phyloP scores from a whole-genome alignment of 257 asterid species.

The Solanum acaule region DNA sequence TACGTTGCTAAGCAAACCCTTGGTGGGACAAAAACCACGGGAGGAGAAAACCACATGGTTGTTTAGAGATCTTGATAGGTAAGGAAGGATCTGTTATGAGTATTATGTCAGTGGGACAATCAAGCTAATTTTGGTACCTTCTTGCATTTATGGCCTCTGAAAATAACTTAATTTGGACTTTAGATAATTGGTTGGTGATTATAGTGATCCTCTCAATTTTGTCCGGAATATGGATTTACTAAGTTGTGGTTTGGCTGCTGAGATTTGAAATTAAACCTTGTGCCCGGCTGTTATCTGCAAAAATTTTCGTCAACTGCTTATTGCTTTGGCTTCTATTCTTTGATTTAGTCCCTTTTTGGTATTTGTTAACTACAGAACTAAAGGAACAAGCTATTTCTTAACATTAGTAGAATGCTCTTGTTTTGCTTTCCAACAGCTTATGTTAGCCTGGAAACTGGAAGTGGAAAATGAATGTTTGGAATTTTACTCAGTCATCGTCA shows the following conservation, averaged over 20 bases:
- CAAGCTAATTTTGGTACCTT: not conserved
- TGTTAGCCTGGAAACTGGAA: not conserved
- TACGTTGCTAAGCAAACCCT: conserved; percentile 78
- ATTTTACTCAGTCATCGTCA: not conserved
- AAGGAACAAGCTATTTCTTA: not conserved
- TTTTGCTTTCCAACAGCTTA: not conserved
- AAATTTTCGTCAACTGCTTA: not conserved
- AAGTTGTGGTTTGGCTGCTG: not conserved
- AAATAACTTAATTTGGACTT: not conserved
- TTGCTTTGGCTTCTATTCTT: not conserved
- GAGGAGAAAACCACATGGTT: conserved; percentile 19
- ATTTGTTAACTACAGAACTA: not conserved
- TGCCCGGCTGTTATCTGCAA: not conserved
- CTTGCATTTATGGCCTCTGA: not conserved
- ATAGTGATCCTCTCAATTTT: not conserved
- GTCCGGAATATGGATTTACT: not conserved
- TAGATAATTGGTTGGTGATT: conserved; percentile 3
- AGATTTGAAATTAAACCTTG: not conserved
- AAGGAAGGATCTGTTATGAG: not conserved
- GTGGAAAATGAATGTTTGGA: not conserved
- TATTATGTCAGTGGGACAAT: not conserved
- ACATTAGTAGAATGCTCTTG: not conserved
- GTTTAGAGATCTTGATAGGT: not conserved
- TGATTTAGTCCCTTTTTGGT: not conserved
- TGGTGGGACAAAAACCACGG: conserved; percentile 27